A percentile compares a stretch with the other conserved stretches of the same genome.
Evolutionary conservation across 768 basidiomycete species (phyloP).

Genomic region (Serendipita sp.): DNA sequence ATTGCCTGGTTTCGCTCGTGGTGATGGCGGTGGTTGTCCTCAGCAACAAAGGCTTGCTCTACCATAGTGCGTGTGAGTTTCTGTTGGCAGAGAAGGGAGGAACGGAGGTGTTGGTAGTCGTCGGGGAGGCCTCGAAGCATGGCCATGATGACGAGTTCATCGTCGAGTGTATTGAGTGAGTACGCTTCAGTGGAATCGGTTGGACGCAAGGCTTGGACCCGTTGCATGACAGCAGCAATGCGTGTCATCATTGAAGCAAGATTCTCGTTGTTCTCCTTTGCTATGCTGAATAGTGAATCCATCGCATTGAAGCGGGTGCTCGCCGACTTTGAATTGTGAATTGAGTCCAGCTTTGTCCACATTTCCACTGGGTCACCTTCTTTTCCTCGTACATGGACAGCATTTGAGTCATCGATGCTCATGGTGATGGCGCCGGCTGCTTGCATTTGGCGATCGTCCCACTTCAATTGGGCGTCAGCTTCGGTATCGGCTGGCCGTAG

Average conservation of each 20-base stretch:
- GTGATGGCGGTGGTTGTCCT: neutral
- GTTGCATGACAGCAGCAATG: slow-evolving; percentile 8
- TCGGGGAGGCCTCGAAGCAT: neutral
- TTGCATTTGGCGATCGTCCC: neutral
- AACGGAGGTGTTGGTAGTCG: neutral
- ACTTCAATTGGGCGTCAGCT: neutral
- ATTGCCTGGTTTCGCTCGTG: neutral
- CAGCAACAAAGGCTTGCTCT: neutral
- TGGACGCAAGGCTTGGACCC: slow-evolving; percentile 9
- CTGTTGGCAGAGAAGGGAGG: neutral
- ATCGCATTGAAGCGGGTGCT: slow-evolving; percentile 11
- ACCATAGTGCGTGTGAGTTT: neutral
- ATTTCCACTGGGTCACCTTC: slow-evolving; percentile 2
- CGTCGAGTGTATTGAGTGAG: neutral
- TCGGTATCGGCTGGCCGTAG: neutral
- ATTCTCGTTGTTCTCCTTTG: slow-evolving; percentile 10
- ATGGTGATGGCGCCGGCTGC: neutral
- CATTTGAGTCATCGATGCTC: neutral
- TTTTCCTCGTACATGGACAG: neutral
- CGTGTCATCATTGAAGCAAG: slow-evolving; percentile 7
- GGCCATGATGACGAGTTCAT: neutral
- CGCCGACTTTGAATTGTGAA: slow-evolving; percentile 10
- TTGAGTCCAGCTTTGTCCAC: slow-evolving; percentile 11
- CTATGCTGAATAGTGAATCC: slow-evolving; percentile 10
- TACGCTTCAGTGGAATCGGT: neutral